These are phyloP conservation scores for Sesbania bispinosa DNA, from an alignment of 306 rosid genomes.

Conservation along the genomic window DNA sequence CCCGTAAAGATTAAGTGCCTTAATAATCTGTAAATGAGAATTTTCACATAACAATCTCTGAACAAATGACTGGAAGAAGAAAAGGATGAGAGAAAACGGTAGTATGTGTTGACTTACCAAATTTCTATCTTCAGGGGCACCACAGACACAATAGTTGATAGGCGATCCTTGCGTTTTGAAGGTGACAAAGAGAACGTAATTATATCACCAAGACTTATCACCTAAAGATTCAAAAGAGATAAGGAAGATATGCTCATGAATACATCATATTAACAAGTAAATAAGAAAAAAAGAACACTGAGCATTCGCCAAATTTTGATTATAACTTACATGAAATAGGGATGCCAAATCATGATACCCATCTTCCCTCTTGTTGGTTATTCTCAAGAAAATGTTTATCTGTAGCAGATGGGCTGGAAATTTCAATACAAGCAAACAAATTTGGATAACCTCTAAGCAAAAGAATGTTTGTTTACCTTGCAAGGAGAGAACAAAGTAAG, in stretches of 20 bases:
- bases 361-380: slow-evolving; percentile 88
- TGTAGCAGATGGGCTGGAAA: slow-evolving; percentile 18
- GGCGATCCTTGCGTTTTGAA: slow-evolving; percentile 61
- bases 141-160: slow-evolving; percentile 88
- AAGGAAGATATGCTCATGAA: slow-evolving; percentile 4
- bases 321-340: slow-evolving; percentile 77
- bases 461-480: slow-evolving; percentile 54
- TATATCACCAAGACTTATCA: slow-evolving; percentile 88
- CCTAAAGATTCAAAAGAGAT: slow-evolving; percentile 43
- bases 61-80: neutral
- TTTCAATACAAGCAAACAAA: slow-evolving; percentile 15
- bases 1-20: slow-evolving; percentile 95
- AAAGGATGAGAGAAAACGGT: slow-evolving; percentile 1
- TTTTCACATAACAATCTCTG: neutral
- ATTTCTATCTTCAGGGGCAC: slow-evolving; percentile 87
- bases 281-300: neutral
- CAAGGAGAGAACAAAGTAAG: slow-evolving; percentile 93
- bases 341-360: slow-evolving; percentile 99
- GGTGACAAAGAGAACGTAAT: slow-evolving; percentile 90
- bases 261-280: neutral
- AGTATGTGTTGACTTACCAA: slow-evolving; percentile 48
- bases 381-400: slow-evolving; percentile 89
- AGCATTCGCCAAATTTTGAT: slow-evolving; percentile 1
- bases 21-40: slow-evolving; percentile 66
- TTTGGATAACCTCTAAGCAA: slow-evolving; percentile 18